Evolutionary conservation across 2,329 filamentous ascomycete species (phyloP), one percentile per base, ranked within the genome.

Genomic region (Clonostachys byssicola): DNA sequence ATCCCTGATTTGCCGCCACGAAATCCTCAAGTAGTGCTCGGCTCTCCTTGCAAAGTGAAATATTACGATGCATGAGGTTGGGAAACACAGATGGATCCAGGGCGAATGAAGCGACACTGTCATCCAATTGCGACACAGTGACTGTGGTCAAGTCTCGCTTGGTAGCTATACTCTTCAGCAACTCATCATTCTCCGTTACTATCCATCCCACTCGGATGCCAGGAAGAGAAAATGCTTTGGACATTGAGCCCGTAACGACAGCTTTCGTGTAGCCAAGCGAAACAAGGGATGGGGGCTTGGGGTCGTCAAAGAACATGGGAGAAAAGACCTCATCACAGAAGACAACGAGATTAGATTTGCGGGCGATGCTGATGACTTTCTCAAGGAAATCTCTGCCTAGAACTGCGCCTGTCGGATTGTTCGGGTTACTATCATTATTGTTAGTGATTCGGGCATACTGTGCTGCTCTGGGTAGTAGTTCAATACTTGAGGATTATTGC

Each of bases 121-220:
- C 89, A 61, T 95, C 89, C 7, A 96, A 70, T 58, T 86, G 82
- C 17, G 87, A 88, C 0, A 95, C 89, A 38, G 86, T 88, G 57
- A 95, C 95, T 20, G 88, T 91, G 5, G 89, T 94, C 70, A 94
- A 95, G 63, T 94, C 86, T 40, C 89, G 76, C 3, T 84, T 83
- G 13, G 71, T 66, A 12, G 85, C 82, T 51, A 88, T 74, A 13
- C 74, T 70, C 44, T 83, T 77, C 46, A 92, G 76, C 48, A 95
- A 74, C 1, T 70, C 67, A 6, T 62, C 60, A 62, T 82, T 79
- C 33, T 80, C 80, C 13, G 84, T 86, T 5, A 87, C 88, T 48
- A 92, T 75, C 91, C 91, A 96, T 34, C 91, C 91, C 2, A 92
- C 67, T 1, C 89, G 82, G 51, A 95, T 84, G 3, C 90, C 90